Evolutionary conservation across 208 protist species (phyloP), one percentile per base, ranked within the genome.

Genomic region (Leishmania major): DNA sequence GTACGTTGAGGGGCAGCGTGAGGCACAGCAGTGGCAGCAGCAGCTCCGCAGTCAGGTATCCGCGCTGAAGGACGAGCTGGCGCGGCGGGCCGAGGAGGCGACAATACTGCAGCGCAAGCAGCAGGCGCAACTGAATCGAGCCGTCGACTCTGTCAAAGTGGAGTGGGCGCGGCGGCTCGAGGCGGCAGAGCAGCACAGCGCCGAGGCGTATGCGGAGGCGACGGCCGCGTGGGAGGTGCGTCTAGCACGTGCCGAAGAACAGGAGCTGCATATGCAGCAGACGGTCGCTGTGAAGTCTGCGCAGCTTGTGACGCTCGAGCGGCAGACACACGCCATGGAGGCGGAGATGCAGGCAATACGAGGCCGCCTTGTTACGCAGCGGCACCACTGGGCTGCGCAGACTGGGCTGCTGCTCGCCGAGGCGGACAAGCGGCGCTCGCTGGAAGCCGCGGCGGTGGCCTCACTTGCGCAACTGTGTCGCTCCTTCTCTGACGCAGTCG

Each of bases 1-100:
- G 60, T 81, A 79, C 78, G 57, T 84, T 15, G 84, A 88, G 45
- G 51, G 72, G 47, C 85, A 87, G 73, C 66, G 57, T 5, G 81
- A 78, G 45, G 79, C 86, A 1, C 74, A 80, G 49, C 70, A 82
- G 11, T 85, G 80, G 35, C 57, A 81, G 47, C 62, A 69, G 55
- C 85, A 77, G 25, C 80, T 89, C 37, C 80, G 73, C 37, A 81
- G 83, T 35, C 93, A 95, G 80, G 87, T 97, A 28, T 73, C 80
- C 15, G 93, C 93, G 17, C 84, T 97, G 47, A 95, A 95, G 84
- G 93, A 93, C 75, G 93, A 97, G 88, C 84, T 97, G 55, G 86
- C 82, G 13, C 89, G 93, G 2, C 89, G 90, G n/a, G 78, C 82
- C 25, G 81, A 93, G 64, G 93, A 96, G 83, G 76, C 84, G 8